phyloP scores from a whole-genome alignment of 1,284 basidiomycete genomes.

The Singerocomus rubriflavus region DNA sequence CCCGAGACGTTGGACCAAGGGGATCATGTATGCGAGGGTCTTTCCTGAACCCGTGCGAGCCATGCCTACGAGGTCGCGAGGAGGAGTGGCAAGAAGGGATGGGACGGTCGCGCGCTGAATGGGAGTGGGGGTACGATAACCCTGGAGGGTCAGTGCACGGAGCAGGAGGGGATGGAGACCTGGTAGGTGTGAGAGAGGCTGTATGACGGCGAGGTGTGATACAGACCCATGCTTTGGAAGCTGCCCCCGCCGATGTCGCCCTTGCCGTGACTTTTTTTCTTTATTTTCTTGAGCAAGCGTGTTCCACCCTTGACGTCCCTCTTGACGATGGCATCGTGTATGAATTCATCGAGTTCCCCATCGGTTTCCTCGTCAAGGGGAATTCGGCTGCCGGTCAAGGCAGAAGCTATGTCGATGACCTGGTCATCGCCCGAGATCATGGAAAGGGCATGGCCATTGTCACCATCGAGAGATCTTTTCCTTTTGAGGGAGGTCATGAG shows the following conservation, averaged over 20 bases:
- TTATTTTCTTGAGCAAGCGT: slow-evolving; percentile 66
- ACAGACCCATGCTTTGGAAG: slow-evolving; percentile 84
- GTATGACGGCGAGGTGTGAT: not conserved
- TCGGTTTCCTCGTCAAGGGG: slow-evolving; percentile 33
- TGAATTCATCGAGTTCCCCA: slow-evolving; percentile 57
- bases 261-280: slow-evolving; percentile 62
- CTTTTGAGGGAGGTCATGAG: slow-evolving; percentile 36
- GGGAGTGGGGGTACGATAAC: slow-evolving; percentile 93
- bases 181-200: slow-evolving; percentile 31
- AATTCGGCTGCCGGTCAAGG: slow-evolving; percentile 30
- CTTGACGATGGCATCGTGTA: slow-evolving; percentile 62
- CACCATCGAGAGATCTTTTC: slow-evolving; percentile 27
- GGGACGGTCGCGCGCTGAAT: slow-evolving; percentile 94
- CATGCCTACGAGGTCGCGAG: slow-evolving; percentile 97
- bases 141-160: slow-evolving; percentile 86
- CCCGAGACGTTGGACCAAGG: slow-evolving; percentile 84
- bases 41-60: slow-evolving; percentile 98
- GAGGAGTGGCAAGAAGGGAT: slow-evolving; percentile 78
- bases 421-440: slow-evolving; percentile 37
- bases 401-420: slow-evolving; percentile 53
- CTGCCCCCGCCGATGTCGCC: slow-evolving; percentile 80
- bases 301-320: slow-evolving; percentile 69
- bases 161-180: slow-evolving; percentile 84
- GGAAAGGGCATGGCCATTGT: not conserved
- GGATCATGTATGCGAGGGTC: slow-evolving; percentile 94